Evolutionary conservation across 139 green algal genomes (phyloP).

Genomic region (Chlorella sp.): DNA sequence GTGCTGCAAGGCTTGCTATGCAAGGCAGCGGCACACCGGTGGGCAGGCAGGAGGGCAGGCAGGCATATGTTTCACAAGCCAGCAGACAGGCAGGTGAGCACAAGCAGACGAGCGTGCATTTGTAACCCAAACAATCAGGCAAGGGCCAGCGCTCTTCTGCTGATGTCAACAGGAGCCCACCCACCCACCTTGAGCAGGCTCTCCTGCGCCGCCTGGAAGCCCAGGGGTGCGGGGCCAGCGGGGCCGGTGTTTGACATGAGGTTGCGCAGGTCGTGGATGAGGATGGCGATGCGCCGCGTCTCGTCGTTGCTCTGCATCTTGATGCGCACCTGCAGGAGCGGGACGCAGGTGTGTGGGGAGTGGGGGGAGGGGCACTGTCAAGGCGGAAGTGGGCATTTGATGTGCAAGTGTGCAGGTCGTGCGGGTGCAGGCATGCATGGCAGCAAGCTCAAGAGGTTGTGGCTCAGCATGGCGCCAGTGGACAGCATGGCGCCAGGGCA

Average conservation of each 20-base stretch:
- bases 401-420: too few relatives aligned
- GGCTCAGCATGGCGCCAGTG: neutral
- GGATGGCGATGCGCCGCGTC: neutral
- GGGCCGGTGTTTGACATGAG: neutral
- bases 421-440: too few relatives aligned
- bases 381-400: too few relatives aligned
- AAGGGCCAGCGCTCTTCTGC: too few relatives aligned
- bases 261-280: neutral
- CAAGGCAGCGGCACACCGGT: neutral
- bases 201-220: neutral
- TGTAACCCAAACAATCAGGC: too few relatives aligned
- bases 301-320: neutral
- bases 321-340: neutral
- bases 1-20: neutral
- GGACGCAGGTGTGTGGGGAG: neutral
- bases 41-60: too few relatives aligned
- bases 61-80: too few relatives aligned
- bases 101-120: too few relatives aligned
- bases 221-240: neutral
- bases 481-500: neutral
- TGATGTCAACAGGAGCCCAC: too few relatives aligned
- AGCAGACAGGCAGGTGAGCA: too few relatives aligned
- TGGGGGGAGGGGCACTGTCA: too few relatives aligned
- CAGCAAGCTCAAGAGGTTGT: too few relatives aligned
- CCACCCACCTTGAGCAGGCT: neutral